phyloP scores from a whole-genome alignment of 2,329 filamentous ascomycete species.

The Pestalotiopsis sp. region DNA sequence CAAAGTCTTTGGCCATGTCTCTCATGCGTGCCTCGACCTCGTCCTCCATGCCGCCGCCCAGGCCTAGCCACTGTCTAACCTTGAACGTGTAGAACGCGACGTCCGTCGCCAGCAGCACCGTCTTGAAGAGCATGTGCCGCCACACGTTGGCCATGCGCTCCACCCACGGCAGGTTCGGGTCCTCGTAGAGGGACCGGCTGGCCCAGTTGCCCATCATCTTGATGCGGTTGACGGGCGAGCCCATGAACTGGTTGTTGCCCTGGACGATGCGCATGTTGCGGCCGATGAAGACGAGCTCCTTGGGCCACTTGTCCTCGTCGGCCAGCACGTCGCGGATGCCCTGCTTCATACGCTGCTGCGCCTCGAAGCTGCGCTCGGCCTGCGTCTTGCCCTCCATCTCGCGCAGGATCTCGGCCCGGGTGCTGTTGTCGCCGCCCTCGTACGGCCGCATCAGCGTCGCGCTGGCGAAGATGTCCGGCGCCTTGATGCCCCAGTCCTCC shows the following conservation, averaged over 20 bases:
- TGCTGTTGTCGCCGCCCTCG: slow-evolving; percentile 76
- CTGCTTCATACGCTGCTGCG: slow-evolving; percentile 84
- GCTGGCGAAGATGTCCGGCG: slow-evolving; percentile 87
- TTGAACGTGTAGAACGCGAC: slow-evolving; percentile 82
- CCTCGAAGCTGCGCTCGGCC: slow-evolving; percentile 81
- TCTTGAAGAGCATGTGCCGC: slow-evolving; percentile 79
- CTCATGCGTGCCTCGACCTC: slow-evolving; percentile 88
- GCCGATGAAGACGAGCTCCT: slow-evolving; percentile 89
- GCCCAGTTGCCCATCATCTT: slow-evolving; percentile 96
- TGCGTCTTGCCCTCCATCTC: slow-evolving; percentile 59
- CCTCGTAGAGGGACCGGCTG: slow-evolving; percentile 78
- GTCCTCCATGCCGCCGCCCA: slow-evolving; percentile 89
- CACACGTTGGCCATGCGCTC: slow-evolving; percentile 72
- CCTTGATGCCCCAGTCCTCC: slow-evolving; percentile 82
- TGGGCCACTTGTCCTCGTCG: slow-evolving; percentile 87
- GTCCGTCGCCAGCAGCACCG: slow-evolving; percentile 77
- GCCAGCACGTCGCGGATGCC: slow-evolving; percentile 69
- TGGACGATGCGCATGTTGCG: slow-evolving; percentile 92
- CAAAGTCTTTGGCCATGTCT: slow-evolving; percentile 86
- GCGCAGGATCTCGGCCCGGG: slow-evolving; percentile 66
- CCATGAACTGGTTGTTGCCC: slow-evolving; percentile 89
- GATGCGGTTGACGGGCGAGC: slow-evolving; percentile 86
- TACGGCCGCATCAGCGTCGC: slow-evolving; percentile 91
- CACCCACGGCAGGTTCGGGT: slow-evolving; percentile 61
- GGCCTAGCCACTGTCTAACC: slow-evolving; percentile 74